phyloP scores from a whole-genome alignment of 352 stramenopile genomes.

The Pythium sp. region DNA sequence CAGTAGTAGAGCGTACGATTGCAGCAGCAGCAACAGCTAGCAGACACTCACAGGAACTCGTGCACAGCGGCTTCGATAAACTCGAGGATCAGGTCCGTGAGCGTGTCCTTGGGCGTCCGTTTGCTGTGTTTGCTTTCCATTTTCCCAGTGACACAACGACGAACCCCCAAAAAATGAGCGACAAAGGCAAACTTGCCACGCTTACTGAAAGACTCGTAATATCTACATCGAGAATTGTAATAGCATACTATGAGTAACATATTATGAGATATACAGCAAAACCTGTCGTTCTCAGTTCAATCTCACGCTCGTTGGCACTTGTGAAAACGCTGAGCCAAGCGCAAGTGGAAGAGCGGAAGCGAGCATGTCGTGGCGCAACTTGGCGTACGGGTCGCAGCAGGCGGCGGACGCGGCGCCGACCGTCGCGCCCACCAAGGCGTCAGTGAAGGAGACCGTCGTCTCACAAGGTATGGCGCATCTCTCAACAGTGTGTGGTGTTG shows the following conservation, averaged over 20 bases:
- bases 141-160: background rate
- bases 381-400: constrained; percentile 79
- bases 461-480: constrained; percentile 44
- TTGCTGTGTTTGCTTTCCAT: constrained; percentile 18
- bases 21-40: background rate
- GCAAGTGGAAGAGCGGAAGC: background rate
- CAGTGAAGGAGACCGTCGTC: constrained; percentile 51
- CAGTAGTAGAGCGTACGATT: background rate
- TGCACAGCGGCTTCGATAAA: constrained; percentile 74
- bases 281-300: background rate
- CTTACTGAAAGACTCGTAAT: background rate
- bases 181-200: background rate
- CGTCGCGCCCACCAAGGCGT: constrained; percentile 47
- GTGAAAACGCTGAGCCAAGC: constrained; percentile 1
- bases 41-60: constrained; percentile 65
- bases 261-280: background rate
- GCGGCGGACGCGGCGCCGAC: constrained; percentile 63
- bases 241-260: too few relatives aligned
- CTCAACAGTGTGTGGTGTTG: background rate
- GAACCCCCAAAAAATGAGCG: background rate
- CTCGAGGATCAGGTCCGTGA: constrained; percentile 66
- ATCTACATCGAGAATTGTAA: background rate
- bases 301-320: background rate
- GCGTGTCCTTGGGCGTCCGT: constrained; percentile 23
- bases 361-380: constrained; percentile 68